These are phyloP conservation scores for Chara braunii DNA, from an alignment of 139 green algal species.

Conservation along the genomic window DNA sequence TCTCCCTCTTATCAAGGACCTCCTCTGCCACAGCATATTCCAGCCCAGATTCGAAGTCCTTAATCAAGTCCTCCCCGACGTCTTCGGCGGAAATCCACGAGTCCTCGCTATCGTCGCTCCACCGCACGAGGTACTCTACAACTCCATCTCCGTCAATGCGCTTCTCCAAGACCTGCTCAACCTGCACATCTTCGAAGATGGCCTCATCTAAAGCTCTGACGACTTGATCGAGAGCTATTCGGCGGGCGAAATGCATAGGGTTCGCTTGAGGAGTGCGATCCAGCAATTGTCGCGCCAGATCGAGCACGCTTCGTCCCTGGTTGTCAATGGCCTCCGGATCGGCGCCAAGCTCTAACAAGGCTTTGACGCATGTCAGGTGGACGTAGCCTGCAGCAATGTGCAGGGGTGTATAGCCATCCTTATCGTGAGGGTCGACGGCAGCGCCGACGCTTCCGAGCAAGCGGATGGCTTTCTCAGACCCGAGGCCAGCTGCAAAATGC, in stretches of 20 bases:
- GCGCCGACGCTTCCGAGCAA: slow-evolving; percentile 26
- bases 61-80: slow-evolving; percentile 41
- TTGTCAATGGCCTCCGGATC: slow-evolving; percentile 34
- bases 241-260: slow-evolving; percentile 29
- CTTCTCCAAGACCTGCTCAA: slow-evolving; percentile 32
- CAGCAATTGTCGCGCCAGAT: slow-evolving; percentile 25
- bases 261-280: slow-evolving; percentile 26
- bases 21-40: slow-evolving; percentile 33
- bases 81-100: slow-evolving; percentile 43
- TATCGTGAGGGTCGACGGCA: slow-evolving; percentile 50
- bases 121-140: slow-evolving; percentile 47
- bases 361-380: slow-evolving; percentile 28
- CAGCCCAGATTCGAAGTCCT: slow-evolving; percentile 30
- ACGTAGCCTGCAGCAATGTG: slow-evolving; percentile 80
- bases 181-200: slow-evolving; percentile 30
- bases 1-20: slow-evolving; percentile 26
- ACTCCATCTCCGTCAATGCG: slow-evolving; percentile 1
- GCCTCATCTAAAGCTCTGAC: slow-evolving; percentile 37
- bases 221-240: slow-evolving; percentile 32
- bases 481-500: slow-evolving; percentile 21
- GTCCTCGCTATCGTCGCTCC: slow-evolving; percentile 42
- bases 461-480: slow-evolving; percentile 31
- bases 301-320: neutral
- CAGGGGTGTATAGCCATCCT: slow-evolving; percentile 64
- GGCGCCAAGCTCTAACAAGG: slow-evolving; percentile 37